A percentile compares a stretch with the other conserved stretches of the same genome.
These are phyloP conservation scores for Acacia concinna DNA, from an alignment of 331 rosid species.

Conservation along the genomic window DNA sequence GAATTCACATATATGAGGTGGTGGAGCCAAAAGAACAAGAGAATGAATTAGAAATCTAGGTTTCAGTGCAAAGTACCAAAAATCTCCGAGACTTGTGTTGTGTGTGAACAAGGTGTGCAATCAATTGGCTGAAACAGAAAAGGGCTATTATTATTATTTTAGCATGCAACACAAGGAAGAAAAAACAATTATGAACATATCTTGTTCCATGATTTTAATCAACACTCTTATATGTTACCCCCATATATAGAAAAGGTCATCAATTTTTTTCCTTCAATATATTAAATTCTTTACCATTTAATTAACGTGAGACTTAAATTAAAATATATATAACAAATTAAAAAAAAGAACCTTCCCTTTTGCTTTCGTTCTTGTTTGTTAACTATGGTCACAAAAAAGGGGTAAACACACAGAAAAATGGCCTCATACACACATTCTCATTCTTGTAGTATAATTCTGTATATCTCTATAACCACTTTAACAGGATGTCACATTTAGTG, in stretches of 20 bases:
- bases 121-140: constrained; percentile 42
- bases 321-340: too few species aligned
- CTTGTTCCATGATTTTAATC: constrained; percentile 44
- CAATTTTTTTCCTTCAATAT: not conserved
- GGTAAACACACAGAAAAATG: not conserved
- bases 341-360: not conserved
- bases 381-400: not conserved
- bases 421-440: not conserved
- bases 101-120: constrained; percentile 47
- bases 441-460: not conserved
- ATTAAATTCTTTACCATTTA: not conserved
- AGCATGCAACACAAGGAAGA: constrained; percentile 54
- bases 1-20: constrained; percentile 27
- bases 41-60: constrained; percentile 27
- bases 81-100: constrained; percentile 31
- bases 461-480: not conserved
- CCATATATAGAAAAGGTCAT: constrained; percentile 33
- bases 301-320: not conserved
- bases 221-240: constrained; percentile 19
- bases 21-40: not conserved
- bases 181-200: constrained; percentile 38
- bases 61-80: constrained; percentile 42
- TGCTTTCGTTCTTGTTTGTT: not conserved
- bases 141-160: constrained; percentile 46
- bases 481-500: not conserved